Evolutionary conservation across 2,329 filamentous ascomycete genomes (phyloP), one percentile per base, ranked within the genome.

Genomic region (Thielaviopsis populi): DNA sequence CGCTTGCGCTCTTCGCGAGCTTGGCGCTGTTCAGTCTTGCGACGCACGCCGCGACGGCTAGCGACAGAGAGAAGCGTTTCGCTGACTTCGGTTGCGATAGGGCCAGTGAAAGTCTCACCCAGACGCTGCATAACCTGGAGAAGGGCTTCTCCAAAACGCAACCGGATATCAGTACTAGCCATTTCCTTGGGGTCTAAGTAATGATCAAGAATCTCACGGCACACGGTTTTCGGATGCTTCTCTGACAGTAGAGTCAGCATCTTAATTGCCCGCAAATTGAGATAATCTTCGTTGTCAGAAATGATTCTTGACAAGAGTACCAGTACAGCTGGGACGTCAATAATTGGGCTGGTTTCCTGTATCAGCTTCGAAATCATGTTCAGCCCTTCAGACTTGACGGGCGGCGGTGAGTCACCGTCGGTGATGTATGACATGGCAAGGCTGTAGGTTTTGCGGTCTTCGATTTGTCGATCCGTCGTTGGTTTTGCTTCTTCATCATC

Each of bases 71-170:
- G 72, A n/a, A 87, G 77, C 0, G 79, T 81, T 68, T 85, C 79
- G 2, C 78, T 76, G 1, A 84, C 78, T 17, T 77, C 72, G 41
- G 74, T 71, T 0, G 83, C 82, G 0, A 77, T 71, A 0, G 81
- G 79, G 1, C 80, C 81, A 0, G 77, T 71, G 65, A 87, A 84
- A 0, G 77, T 79, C 62, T 79, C 74, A 4, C 81, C 80, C 1
- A 84, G 75, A 6, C 79, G 78, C 70, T 88, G 79, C n/a, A 87
- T 78, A 0, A 86, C 80, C 68, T 84, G 83, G 1, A 84, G 69
- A 24, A 88, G 72, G 0, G 84, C 83, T 71, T 91, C 87, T 59
- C 86, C 87, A 67, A 89, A 81, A 8, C 86, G 78, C 0, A 90
- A 76, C 1, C 87, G 80, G 1, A 80, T 78, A 70, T 90, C 86